Conservation (phyloP, 371 early-diverging fungal genomes). For the Umbelopsis sp. region DNA sequence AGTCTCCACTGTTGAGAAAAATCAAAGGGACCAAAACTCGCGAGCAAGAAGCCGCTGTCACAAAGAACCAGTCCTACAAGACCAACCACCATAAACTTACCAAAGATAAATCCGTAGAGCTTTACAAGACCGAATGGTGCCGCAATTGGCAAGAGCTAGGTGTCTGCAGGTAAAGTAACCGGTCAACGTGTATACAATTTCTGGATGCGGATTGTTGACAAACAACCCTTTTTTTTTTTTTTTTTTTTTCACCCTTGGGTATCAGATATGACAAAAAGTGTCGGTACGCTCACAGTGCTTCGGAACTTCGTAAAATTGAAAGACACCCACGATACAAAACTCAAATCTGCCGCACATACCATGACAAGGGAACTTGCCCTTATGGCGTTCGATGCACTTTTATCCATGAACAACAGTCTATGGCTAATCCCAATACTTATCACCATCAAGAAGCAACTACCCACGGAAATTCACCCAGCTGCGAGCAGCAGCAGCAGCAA, state of each 20-base stretch:
- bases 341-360: slow-evolving; percentile 87
- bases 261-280: slow-evolving; percentile 88
- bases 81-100: slow-evolving; percentile 1
- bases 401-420: slow-evolving; percentile 68
- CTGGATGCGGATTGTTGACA: too few species aligned
- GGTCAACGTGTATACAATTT: too few species aligned
- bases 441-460: not conserved
- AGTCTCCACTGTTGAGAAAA: slow-evolving; percentile 5
- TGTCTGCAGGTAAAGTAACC: slow-evolving; percentile 68
- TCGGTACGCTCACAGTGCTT: slow-evolving; percentile 93
- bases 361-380: slow-evolving; percentile 89
- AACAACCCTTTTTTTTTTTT: not conserved
- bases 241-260: not conserved
- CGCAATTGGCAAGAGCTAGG: slow-evolving; percentile 88
- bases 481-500: not conserved
- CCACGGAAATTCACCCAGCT: not conserved
- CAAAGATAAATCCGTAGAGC: slow-evolving; percentile 58
- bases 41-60: not conserved
- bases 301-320: slow-evolving; percentile 79
- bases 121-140: slow-evolving; percentile 98
- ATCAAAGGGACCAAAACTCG: not conserved
- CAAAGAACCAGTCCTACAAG: slow-evolving; percentile 11
- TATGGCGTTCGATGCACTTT: slow-evolving; percentile 97
- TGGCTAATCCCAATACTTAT: slow-evolving; percentile 16
- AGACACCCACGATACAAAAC: slow-evolving; percentile 97